A percentile compares a stretch with the other conserved stretches of the same genome.
Conservation (phyloP, 306 rosid species). For the Quercus parvula region DNA sequence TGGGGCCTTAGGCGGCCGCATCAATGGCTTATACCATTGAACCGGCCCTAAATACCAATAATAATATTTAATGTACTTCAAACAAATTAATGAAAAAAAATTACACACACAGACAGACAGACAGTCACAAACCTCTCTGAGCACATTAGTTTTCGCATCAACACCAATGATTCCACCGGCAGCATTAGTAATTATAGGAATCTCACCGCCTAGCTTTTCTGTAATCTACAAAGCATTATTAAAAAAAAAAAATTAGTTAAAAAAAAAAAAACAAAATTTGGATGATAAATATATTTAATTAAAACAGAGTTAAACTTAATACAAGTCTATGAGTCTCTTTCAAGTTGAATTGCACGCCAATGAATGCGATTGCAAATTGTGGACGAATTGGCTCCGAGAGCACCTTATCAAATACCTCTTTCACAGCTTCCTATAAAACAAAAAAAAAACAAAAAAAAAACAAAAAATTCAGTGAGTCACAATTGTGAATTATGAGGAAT, state of each 20-base stretch:
- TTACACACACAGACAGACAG: no score
- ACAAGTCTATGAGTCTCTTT: constrained; percentile 15
- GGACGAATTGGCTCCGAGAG: constrained; percentile 53
- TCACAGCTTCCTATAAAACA: constrained; percentile 39
- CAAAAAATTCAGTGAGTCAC: background rate
- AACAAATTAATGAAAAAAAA: no score
- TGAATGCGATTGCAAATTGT: constrained; percentile 37
- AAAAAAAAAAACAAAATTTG: no score
- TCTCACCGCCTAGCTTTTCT: constrained; percentile 8
- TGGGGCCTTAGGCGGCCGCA: no score
- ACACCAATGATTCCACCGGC: constrained; percentile 25
- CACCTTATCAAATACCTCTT: constrained; percentile 46
- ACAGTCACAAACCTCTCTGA: background rate
- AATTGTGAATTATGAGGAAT: no score
- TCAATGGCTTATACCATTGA: no score
- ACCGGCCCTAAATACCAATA: no score
- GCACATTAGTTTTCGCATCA: constrained; percentile 3
- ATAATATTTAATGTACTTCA: no score
- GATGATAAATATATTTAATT: background rate
- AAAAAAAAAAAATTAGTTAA: no score
- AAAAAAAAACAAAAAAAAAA: no score
- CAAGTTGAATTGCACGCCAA: constrained; percentile 21
- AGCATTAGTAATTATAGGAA: constrained; percentile 24
- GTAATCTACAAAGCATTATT: constrained; percentile 10
- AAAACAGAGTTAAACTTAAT: background rate